Percentiles rank a stretch among this genome's conserved stretches.
Evolutionary conservation across 2,329 filamentous ascomycete genomes (phyloP).

Genomic region (Neonectria magnoliae): DNA sequence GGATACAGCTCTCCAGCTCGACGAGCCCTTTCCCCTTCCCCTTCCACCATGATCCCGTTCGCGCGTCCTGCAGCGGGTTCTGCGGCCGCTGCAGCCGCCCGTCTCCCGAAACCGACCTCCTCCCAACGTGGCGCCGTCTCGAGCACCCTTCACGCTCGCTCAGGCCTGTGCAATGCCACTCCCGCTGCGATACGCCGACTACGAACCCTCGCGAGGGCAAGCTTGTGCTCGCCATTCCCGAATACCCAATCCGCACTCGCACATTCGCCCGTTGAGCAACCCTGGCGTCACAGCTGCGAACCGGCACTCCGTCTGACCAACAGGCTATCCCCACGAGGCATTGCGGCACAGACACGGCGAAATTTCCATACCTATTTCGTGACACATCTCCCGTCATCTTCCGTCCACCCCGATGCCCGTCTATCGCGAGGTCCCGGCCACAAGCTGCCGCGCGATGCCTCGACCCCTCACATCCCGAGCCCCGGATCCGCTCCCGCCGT

Average conservation of each 20-base stretch:
- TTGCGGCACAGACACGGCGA: slow-evolving; percentile 49
- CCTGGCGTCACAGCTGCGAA: slow-evolving; percentile 24
- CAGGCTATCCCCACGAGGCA: slow-evolving; percentile 16
- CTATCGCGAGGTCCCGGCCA: slow-evolving; percentile 74
- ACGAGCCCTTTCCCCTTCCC: slow-evolving; percentile 9
- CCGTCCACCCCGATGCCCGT: slow-evolving; percentile 86
- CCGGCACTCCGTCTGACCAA: slow-evolving; percentile 14
- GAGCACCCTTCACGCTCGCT: slow-evolving; percentile 14
- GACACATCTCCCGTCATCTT: slow-evolving; percentile 92
- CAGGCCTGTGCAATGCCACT: slow-evolving; percentile 1
- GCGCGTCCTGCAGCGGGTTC: slow-evolving; percentile 28
- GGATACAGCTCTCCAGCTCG: slow-evolving; percentile 20
- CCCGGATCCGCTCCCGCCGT: slow-evolving; percentile 65
- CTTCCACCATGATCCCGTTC: slow-evolving; percentile 39
- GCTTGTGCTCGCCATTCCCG: neutral
- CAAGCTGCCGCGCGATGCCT: slow-evolving; percentile 86
- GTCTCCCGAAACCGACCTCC: slow-evolving; percentile 30
- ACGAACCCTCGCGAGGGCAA: neutral
- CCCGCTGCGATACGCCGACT: slow-evolving; percentile 13
- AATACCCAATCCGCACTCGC: slow-evolving; percentile 15
- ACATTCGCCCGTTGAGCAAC: slow-evolving; percentile 21
- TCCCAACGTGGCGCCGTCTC: slow-evolving; percentile 21
- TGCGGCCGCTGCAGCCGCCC: slow-evolving; percentile 26
- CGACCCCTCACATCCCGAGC: slow-evolving; percentile 75
- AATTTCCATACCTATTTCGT: slow-evolving; percentile 97